Percentiles rank a stretch among this genome's conserved stretches.
These are phyloP conservation scores for Colletotrichum destructivum DNA, from an alignment of 2,329 filamentous ascomycete species.

Conservation along the genomic window DNA sequence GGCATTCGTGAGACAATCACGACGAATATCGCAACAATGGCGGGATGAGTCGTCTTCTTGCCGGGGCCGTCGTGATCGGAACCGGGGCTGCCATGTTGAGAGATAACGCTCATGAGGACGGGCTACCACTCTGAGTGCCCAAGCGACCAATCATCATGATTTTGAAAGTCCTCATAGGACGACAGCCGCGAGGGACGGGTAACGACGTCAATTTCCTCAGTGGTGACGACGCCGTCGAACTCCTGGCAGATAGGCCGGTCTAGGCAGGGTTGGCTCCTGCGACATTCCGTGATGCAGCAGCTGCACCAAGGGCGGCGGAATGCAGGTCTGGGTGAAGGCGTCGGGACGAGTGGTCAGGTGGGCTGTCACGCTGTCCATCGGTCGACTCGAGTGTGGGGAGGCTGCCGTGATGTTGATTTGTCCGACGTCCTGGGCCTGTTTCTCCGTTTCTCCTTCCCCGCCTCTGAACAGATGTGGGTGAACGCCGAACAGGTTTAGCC, in stretches of 20 bases:
- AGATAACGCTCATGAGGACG: background rate
- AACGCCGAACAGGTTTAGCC: constrained; percentile 31
- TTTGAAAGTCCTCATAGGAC: background rate
- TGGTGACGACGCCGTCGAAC: constrained; percentile 8
- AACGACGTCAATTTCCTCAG: constrained; percentile 13
- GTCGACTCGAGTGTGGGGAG: constrained; percentile 34
- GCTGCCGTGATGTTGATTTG: constrained; percentile 32
- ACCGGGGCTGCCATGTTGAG: background rate
- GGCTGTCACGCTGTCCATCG: constrained; percentile 11
- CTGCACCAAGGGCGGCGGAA: constrained; percentile 28
- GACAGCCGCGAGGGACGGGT: background rate
- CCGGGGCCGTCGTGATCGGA: constrained; percentile 4
- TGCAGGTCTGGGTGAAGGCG: constrained; percentile 25
- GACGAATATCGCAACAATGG: constrained; percentile 6
- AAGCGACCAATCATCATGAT: background rate
- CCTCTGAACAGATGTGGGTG: constrained; percentile 30
- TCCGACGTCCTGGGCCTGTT: constrained; percentile 13
- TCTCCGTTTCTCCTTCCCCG: constrained; percentile 32
- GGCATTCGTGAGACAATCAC: constrained; percentile 31
- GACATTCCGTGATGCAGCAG: constrained; percentile 27
- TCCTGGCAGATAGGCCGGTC: background rate
- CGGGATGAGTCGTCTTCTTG: constrained; percentile 22
- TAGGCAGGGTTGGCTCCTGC: constrained; percentile 33
- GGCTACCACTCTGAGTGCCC: background rate
- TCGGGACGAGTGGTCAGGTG: constrained; percentile 30